phyloP scores from a whole-genome alignment of 2,329 filamentous ascomycete genomes.

The Nothophaeocryptopus gaeumannii region DNA sequence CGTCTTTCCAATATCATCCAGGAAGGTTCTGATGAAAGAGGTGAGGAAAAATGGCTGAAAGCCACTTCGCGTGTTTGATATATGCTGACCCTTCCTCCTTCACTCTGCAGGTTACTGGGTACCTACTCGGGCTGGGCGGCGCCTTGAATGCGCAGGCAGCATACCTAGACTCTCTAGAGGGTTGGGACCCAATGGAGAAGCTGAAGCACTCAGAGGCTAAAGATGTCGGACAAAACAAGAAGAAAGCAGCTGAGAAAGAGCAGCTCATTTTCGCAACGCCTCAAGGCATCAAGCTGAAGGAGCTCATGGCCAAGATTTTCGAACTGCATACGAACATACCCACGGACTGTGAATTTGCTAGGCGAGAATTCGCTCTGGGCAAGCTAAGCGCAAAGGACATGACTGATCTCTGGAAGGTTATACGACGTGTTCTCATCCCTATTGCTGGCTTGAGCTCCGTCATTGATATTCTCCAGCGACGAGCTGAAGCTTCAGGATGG shows the following conservation, averaged over 20 bases:
- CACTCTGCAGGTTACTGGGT: constrained; percentile 38
- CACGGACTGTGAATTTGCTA: constrained; percentile 66
- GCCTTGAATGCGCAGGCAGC: constrained; percentile 59
- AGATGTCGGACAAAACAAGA: constrained; percentile 18
- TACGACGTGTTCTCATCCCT: constrained; percentile 65
- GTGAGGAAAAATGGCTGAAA: constrained; percentile 37
- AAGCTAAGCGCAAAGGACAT: constrained; percentile 65
- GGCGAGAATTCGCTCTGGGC: constrained; percentile 69
- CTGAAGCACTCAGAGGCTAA: not conserved
- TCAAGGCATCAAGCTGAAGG: constrained; percentile 32
- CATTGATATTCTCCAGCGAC: constrained; percentile 67
- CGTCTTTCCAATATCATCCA: constrained; percentile 63
- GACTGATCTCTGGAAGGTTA: constrained; percentile 56
- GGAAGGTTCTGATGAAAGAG: constrained; percentile 63
- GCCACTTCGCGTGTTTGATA: no score
- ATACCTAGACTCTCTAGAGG: constrained; percentile 64
- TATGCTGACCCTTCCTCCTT: no score
- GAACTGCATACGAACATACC: constrained; percentile 67
- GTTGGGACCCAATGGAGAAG: constrained; percentile 45
- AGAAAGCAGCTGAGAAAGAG: constrained; percentile 24
- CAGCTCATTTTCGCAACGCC: constrained; percentile 21
- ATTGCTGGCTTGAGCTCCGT: constrained; percentile 65
- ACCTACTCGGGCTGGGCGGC: constrained; percentile 54
- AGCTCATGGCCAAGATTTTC: constrained; percentile 28
- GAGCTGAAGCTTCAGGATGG: constrained; percentile 58